These are phyloP conservation scores for Cadophora luteo-olivacea DNA, from an alignment of 2,329 filamentous ascomycete genomes.

Conservation along the genomic window DNA sequence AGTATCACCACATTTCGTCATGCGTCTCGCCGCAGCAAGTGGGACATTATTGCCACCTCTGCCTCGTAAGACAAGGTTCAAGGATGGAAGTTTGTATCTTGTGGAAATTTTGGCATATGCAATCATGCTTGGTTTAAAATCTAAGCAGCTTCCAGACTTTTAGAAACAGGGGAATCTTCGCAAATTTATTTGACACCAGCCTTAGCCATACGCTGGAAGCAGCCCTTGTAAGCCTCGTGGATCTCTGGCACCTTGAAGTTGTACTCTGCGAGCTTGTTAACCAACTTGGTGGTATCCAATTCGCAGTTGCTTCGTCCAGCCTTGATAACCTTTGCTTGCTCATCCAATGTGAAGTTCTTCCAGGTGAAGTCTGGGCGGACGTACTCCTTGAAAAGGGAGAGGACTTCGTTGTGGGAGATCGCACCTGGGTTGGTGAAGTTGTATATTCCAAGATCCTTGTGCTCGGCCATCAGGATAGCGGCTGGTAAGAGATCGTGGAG, in stretches of 20 bases:
- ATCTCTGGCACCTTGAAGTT: conserved; percentile 64
- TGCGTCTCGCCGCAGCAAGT: conserved; percentile 9
- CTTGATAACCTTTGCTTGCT: conserved; percentile 72
- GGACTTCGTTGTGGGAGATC: conserved; percentile 74
- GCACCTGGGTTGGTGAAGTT: conserved; percentile 76
- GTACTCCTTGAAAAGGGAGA: conserved; percentile 66
- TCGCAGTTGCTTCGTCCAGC: conserved; percentile 71
- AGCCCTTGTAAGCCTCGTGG: conserved; percentile 64
- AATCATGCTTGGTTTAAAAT: conserved; percentile 23
- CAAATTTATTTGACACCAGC: conserved; percentile 55
- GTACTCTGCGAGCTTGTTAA: conserved; percentile 65
- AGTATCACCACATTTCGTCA: conserved; percentile 20
- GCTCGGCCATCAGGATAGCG: conserved; percentile 64
- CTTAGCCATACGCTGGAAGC: conserved; percentile 69
- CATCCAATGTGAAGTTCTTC: conserved; percentile 70
- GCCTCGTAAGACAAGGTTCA: conserved; percentile 18
- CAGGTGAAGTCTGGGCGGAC: conserved; percentile 65
- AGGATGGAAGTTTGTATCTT: background rate
- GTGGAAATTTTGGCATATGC: conserved; percentile 12
- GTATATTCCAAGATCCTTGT: conserved; percentile 67
- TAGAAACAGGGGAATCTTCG: conserved; percentile 26
- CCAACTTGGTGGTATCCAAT: conserved; percentile 67
- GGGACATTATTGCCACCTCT: conserved; percentile 6
- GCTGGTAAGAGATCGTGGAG: conserved; percentile 68
- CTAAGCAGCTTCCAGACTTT: conserved; percentile 28